A percentile compares a stretch with the other conserved stretches of the same genome.
phyloP scores from a whole-genome alignment of 2,329 filamentous ascomycete species.

The Scedosporium dehoogii region DNA sequence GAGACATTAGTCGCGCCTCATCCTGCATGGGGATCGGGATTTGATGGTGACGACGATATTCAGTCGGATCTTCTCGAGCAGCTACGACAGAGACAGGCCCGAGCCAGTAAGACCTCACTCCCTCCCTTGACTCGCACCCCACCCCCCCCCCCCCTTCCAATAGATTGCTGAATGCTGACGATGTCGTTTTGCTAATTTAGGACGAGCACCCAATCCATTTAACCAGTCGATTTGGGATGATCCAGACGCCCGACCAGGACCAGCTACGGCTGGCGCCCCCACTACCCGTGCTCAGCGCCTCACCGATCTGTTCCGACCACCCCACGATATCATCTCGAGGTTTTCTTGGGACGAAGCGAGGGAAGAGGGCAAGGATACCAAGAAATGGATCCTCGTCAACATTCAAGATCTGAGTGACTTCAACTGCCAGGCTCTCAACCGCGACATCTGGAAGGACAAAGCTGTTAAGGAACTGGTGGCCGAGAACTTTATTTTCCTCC shows the following conservation, averaged over 20 bases:
- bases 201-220: conserved; percentile 22
- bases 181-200: not conserved
- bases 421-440: conserved; percentile 86
- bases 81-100: conserved; percentile 38
- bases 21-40: conserved; percentile 33
- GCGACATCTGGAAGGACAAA: conserved; percentile 90
- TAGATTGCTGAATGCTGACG: not conserved
- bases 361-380: conserved; percentile 71
- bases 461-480: conserved; percentile 68
- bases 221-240: conserved; percentile 29
- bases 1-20: conserved; percentile 69
- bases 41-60: conserved; percentile 42
- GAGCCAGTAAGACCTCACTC: not conserved
- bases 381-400: conserved; percentile 95
- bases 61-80: conserved; percentile 56
- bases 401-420: conserved; percentile 91
- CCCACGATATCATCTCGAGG: conserved; percentile 77
- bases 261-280: not conserved
- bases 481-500: conserved; percentile 93
- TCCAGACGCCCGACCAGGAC: conserved; percentile 12
- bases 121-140: not conserved
- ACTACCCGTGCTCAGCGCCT: conserved; percentile 64
- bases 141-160: too few relatives aligned
- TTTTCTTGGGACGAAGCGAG: conserved; percentile 77
- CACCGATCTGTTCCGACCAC: conserved; percentile 85